phyloP scores from a whole-genome alignment of 2,329 filamentous ascomycete genomes.

The Penicillium fuscoglaucum region DNA sequence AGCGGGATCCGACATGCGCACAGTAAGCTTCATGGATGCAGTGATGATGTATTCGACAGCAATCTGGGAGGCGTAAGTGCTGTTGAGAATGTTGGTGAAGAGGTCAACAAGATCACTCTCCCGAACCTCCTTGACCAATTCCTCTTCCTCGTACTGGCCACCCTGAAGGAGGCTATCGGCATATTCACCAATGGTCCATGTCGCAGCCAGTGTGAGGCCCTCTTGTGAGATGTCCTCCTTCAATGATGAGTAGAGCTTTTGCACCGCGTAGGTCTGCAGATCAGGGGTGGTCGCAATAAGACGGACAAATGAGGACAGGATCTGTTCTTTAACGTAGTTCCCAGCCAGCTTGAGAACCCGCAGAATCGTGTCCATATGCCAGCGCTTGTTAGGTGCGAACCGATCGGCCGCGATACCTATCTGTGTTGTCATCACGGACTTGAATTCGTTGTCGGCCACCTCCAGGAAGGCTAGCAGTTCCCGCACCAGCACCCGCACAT shows the following conservation, averaged over 20 bases:
- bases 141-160: conserved; percentile 91
- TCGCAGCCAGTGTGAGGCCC: conserved; percentile 84
- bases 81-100: conserved; percentile 89
- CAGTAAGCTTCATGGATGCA: conserved; percentile 90
- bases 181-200: conserved; percentile 98
- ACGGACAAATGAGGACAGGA: conserved; percentile 92
- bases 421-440: conserved; percentile 96
- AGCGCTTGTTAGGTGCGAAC: conserved; percentile 94
- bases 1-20: conserved; percentile 76
- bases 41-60: conserved; percentile 96
- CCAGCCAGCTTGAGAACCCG: conserved; percentile 90
- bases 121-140: conserved; percentile 77
- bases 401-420: conserved; percentile 96
- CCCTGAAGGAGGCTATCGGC: conserved; percentile 86
- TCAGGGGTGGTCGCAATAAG: conserved; percentile 93
- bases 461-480: conserved; percentile 94
- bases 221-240: conserved; percentile 98
- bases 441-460: conserved; percentile 97
- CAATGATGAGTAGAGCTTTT: conserved; percentile 86
- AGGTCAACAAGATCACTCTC: conserved; percentile 90
- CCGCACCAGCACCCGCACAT: conserved; percentile 88
- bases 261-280: conserved; percentile 91
- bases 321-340: conserved; percentile 97
- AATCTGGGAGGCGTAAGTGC: conserved; percentile 87
- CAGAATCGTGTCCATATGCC: conserved; percentile 98